Percentiles rank a stretch among this genome's conserved stretches.
These are phyloP conservation scores for Calonectria pseudoturangicola DNA, from an alignment of 2,329 filamentous ascomycete species.

Conservation along the genomic window DNA sequence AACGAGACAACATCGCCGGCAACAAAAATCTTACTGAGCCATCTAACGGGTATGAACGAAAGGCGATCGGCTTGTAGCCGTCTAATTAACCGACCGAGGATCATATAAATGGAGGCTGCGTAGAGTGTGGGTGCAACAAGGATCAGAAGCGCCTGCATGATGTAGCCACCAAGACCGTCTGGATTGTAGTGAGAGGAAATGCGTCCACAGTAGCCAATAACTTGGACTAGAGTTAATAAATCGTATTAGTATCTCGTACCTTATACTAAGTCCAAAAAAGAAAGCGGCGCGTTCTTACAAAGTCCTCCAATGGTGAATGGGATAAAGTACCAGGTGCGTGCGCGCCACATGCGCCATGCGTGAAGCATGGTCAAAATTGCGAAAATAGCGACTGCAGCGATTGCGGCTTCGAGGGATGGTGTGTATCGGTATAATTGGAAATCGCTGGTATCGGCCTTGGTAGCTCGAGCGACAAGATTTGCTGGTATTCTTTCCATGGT, in stretches of 20 bases:
- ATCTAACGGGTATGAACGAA: constrained; percentile 58
- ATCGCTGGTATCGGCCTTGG: constrained; percentile 1
- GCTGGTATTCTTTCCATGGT: not conserved
- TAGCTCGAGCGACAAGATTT: not conserved
- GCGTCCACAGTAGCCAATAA: constrained; percentile 62
- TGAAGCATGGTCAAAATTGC: constrained; percentile 65
- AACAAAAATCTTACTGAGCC: constrained; percentile 74
- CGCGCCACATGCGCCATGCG: constrained; percentile 65
- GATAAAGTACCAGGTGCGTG: constrained; percentile 70
- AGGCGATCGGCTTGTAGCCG: constrained; percentile 59
- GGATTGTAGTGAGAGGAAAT: constrained; percentile 31
- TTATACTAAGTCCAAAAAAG: not conserved
- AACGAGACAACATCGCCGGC: constrained; percentile 72
- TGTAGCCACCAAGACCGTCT: constrained; percentile 11
- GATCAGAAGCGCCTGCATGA: constrained; percentile 64
- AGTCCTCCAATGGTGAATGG: constrained; percentile 68
- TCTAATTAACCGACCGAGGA: constrained; percentile 66
- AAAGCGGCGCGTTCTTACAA: constrained; percentile 60
- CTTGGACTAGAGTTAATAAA: constrained; percentile 62
- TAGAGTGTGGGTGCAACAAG: constrained; percentile 68
- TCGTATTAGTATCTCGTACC: not conserved
- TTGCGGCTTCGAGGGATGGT: constrained; percentile 67
- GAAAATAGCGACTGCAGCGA: constrained; percentile 60
- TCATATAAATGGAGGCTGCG: constrained; percentile 72
- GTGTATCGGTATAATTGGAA: constrained; percentile 50